A percentile compares a stretch with the other conserved stretches of the same genome.
Evolutionary conservation across 441 rosid genomes (phyloP).

Genomic region (Adansonia gregorii): DNA sequence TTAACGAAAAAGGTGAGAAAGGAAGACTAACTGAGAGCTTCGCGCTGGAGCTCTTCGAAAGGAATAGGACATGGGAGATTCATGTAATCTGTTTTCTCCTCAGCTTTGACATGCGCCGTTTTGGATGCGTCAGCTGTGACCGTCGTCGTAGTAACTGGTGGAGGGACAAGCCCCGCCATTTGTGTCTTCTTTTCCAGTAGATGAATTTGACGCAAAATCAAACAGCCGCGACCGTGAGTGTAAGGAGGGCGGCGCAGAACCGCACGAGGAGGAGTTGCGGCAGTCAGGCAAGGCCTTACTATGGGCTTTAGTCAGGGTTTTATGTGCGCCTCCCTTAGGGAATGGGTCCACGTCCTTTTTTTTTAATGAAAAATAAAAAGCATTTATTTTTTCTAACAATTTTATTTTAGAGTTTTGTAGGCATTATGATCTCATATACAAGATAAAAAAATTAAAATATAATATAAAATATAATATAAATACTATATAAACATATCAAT

Average conservation of each 20-base stretch:
- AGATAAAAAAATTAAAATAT: too few relatives aligned
- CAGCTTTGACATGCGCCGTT: slow-evolving; percentile 34
- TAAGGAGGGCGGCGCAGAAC: background rate
- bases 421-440: too few relatives aligned
- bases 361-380: too few relatives aligned
- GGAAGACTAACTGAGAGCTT: slow-evolving; percentile 68
- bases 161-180: slow-evolving; percentile 63
- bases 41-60: slow-evolving; percentile 90
- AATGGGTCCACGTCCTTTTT: too few relatives aligned
- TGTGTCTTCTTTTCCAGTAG: slow-evolving; percentile 14
- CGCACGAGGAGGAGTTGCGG: background rate
- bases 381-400: too few relatives aligned
- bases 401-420: too few relatives aligned
- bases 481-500: too few relatives aligned
- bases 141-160: slow-evolving; percentile 34
- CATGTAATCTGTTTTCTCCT: slow-evolving; percentile 70
- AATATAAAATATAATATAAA: too few relatives aligned
- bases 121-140: slow-evolving; percentile 30
- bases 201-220: background rate
- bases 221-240: background rate
- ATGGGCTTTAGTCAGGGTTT: slow-evolving; percentile 13
- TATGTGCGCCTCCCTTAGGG: background rate
- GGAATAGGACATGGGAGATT: slow-evolving; percentile 92
- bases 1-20: background rate
- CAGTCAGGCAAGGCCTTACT: background rate